These are phyloP conservation scores for Phylloporus scabripes DNA, from an alignment of 768 basidiomycete genomes.

Conservation along the genomic window DNA sequence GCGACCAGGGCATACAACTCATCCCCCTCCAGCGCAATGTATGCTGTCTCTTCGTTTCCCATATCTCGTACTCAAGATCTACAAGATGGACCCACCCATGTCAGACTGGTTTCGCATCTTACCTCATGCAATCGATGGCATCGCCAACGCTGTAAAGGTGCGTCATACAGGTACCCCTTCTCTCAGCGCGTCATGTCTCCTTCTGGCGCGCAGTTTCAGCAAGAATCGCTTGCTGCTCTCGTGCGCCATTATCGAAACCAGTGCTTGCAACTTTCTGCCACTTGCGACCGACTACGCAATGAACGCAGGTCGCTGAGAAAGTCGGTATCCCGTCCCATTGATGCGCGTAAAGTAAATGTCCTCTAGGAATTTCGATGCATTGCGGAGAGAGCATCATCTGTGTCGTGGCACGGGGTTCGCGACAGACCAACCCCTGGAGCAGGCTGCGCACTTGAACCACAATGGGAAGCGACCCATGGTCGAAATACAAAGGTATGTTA, in stretches of 20 bases:
- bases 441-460: conserved; percentile 40
- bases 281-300: conserved; percentile 28
- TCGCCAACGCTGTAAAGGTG: conserved; percentile 68
- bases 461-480: conserved; percentile 65
- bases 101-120: conserved; percentile 72
- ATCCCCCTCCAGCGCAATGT: conserved; percentile 73
- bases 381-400: conserved; percentile 46
- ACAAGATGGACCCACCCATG: conserved; percentile 79
- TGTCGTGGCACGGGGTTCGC: conserved; percentile 35
- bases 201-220: conserved; percentile 56
- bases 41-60: conserved; percentile 14
- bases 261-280: conserved; percentile 40
- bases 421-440: conserved; percentile 22
- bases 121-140: conserved; percentile 53
- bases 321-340: conserved; percentile 30
- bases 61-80: conserved; percentile 1
- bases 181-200: background rate
- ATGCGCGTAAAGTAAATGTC: conserved; percentile 6
- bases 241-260: conserved; percentile 58
- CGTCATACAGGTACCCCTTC: background rate
- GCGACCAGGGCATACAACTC: conserved; percentile 56
- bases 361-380: conserved; percentile 44
- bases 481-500: conserved; percentile 39
- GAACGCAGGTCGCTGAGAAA: conserved; percentile 49
- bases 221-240: conserved; percentile 66